Evolutionary conservation across 495 filamentous ascomycete genomes (phyloP).

Genomic region (Xylaria cubensis): DNA sequence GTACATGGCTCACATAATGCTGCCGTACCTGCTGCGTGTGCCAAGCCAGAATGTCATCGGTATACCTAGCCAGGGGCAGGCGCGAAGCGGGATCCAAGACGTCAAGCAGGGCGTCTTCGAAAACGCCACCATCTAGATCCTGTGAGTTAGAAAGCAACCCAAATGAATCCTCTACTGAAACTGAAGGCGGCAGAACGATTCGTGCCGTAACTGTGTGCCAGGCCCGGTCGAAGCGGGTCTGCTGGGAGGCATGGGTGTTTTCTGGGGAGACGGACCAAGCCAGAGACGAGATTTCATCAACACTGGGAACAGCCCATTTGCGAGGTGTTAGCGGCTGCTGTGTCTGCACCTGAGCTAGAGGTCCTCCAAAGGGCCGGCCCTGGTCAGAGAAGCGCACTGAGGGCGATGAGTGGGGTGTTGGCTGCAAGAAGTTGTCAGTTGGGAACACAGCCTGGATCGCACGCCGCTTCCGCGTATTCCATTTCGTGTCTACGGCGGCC

Average conservation of each 20-base stretch:
- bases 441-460: constrained; percentile 62
- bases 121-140: constrained; percentile 42
- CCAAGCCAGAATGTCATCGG: constrained; percentile 59
- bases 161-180: constrained; percentile 50
- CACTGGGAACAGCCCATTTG: constrained; percentile 25
- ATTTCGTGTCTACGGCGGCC: constrained; percentile 40
- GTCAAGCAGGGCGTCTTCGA: constrained; percentile 52
- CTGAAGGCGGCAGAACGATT: constrained; percentile 62
- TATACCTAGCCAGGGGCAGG: constrained; percentile 52
- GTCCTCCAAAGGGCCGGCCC: constrained; percentile 50
- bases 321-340: constrained; percentile 15
- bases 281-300: constrained; percentile 17
- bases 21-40: constrained; percentile 57
- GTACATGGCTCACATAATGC: constrained; percentile 58
- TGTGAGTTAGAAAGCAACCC: constrained; percentile 52
- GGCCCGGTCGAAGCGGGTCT: constrained; percentile 68
- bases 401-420: constrained; percentile 52
- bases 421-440: constrained; percentile 47
- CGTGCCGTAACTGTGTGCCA: constrained; percentile 72
- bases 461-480: constrained; percentile 49
- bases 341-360: constrained; percentile 28
- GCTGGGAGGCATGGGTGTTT: constrained; percentile 51
- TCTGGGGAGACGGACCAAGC: constrained; percentile 31
- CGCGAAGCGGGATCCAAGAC: constrained; percentile 46
- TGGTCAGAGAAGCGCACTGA: constrained; percentile 41